Conservation (phyloP, 352 stramenopile genomes). For the Pythium apleroticum region DNA sequence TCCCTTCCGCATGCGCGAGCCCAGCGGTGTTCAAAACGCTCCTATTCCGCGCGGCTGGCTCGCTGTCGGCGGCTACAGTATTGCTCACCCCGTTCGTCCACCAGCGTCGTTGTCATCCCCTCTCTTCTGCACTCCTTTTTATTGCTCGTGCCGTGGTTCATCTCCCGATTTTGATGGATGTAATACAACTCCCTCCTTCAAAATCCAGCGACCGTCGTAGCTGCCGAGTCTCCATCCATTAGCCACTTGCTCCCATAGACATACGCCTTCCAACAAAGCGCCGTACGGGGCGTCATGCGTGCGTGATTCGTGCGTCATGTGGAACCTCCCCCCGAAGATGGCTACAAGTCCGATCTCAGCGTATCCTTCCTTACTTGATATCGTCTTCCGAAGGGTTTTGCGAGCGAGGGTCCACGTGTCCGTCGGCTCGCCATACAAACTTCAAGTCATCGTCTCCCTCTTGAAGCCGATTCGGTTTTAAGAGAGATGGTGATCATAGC, state of each 20-base stretch:
- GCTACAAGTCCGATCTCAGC: background rate
- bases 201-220: background rate
- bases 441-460: slow-evolving; percentile 30
- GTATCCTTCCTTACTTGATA: background rate
- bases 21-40: background rate
- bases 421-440: slow-evolving; percentile 30
- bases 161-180: slow-evolving; percentile 20
- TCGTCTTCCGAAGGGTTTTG: slow-evolving; percentile 2
- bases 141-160: slow-evolving; percentile 11
- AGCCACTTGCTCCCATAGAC: background rate
- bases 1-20: background rate
- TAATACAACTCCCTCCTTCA: slow-evolving; percentile 13
- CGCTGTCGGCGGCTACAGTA: background rate
- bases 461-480: slow-evolving; percentile 25
- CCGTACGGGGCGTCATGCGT: background rate
- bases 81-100: background rate
- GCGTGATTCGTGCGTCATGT: background rate
- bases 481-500: slow-evolving; percentile 12
- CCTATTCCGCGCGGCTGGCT: slow-evolving; percentile 1
- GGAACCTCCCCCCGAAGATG: background rate
- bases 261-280: background rate
- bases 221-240: background rate
- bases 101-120: background rate
- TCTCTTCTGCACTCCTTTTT: slow-evolving; percentile 11
- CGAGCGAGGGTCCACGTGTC: background rate